phyloP scores from a whole-genome alignment of 768 basidiomycete genomes.

The Paxillus ammoniavirescens region DNA sequence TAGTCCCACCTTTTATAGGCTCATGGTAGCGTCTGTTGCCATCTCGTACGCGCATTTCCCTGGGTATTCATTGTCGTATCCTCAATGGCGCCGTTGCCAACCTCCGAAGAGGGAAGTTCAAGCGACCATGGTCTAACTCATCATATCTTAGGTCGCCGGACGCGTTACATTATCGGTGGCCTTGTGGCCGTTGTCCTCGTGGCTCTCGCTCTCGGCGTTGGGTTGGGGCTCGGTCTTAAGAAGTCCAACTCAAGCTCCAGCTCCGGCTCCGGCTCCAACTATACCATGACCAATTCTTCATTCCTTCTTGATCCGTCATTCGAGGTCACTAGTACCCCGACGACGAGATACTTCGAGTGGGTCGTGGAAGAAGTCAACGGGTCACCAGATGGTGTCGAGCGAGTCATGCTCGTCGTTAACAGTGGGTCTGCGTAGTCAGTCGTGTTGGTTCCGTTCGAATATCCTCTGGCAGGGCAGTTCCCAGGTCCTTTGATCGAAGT shows the following conservation, averaged over 20 bases:
- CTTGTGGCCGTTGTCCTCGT: constrained; percentile 10
- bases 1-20: not conserved
- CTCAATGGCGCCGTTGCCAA: constrained; percentile 1
- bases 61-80: not conserved
- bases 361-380: constrained; percentile 37
- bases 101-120: constrained; percentile 4
- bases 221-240: constrained; percentile 27
- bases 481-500: constrained; percentile 35
- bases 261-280: constrained; percentile 6
- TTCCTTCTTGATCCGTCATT: constrained; percentile 31
- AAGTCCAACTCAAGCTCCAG: constrained; percentile 12
- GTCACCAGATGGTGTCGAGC: constrained; percentile 41
- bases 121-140: not conserved
- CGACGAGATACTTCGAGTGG: constrained; percentile 44
- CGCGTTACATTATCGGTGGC: constrained; percentile 14
- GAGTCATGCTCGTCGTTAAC: constrained; percentile 48
- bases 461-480: constrained; percentile 26
- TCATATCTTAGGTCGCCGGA: constrained; percentile 18
- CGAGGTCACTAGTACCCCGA: constrained; percentile 26
- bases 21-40: not conserved
- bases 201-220: constrained; percentile 28
- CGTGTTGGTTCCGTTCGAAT: not conserved
- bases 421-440: constrained; percentile 23
- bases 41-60: not conserved
- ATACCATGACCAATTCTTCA: constrained; percentile 24